A percentile compares a stretch with the other conserved stretches of the same genome.
Evolutionary conservation across 2,329 filamentous ascomycete genomes (phyloP).

Genomic region (Trichoderma breve): DNA sequence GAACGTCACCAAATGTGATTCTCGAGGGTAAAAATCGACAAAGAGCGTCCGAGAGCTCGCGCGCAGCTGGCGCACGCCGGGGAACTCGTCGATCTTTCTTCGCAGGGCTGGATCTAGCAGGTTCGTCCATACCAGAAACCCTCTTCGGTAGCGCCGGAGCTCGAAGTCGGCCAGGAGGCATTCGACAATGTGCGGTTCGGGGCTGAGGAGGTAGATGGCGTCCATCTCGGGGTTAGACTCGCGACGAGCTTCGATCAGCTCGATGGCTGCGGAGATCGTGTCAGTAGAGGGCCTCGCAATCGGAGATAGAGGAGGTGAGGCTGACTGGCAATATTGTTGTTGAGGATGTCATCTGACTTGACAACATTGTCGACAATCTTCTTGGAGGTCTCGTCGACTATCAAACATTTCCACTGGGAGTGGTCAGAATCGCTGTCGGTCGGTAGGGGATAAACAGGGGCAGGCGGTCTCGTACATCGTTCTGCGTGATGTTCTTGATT

Average conservation of each 20-base stretch:
- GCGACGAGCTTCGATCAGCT: slow-evolving; percentile 85
- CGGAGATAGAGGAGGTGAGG: slow-evolving; percentile 17
- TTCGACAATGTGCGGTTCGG: slow-evolving; percentile 84
- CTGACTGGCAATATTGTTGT: slow-evolving; percentile 92
- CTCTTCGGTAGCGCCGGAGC: slow-evolving; percentile 72
- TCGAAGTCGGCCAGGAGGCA: slow-evolving; percentile 93
- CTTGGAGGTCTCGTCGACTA: slow-evolving; percentile 79
- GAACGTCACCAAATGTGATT: slow-evolving; percentile 89
- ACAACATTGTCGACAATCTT: slow-evolving; percentile 87
- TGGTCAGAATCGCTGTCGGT: slow-evolving; percentile 16
- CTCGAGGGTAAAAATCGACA: slow-evolving; percentile 84
- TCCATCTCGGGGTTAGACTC: slow-evolving; percentile 86
- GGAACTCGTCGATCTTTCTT: slow-evolving; percentile 70
- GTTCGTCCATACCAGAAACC: slow-evolving; percentile 81
- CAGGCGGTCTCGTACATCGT: slow-evolving; percentile 61
- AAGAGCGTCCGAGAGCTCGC: slow-evolving; percentile 79
- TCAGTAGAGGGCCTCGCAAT: slow-evolving; percentile 21
- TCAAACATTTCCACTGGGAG: slow-evolving; percentile 88
- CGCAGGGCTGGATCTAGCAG: slow-evolving; percentile 69
- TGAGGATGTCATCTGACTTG: slow-evolving; percentile 95
- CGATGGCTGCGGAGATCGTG: slow-evolving; percentile 67
- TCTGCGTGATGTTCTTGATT: slow-evolving; percentile 74
- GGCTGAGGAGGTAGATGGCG: slow-evolving; percentile 87
- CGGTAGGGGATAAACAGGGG: slow-evolving; percentile 11
- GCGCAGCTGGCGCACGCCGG: slow-evolving; percentile 68